These are phyloP conservation scores for Prunus dulcis DNA, from an alignment of 306 rosid genomes.

Conservation along the genomic window DNA sequence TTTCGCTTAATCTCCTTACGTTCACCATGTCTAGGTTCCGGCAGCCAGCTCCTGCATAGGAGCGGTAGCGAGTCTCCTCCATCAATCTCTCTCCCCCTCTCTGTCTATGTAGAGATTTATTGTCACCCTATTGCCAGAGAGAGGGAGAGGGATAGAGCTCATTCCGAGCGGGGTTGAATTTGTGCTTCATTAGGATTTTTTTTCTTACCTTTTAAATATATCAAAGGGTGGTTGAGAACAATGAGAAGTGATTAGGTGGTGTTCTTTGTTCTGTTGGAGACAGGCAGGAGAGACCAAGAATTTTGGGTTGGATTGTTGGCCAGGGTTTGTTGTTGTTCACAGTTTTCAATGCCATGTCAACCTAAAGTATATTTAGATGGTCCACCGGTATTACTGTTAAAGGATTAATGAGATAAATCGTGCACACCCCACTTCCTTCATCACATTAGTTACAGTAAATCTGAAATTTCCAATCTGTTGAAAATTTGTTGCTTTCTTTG, in stretches of 20 bases:
- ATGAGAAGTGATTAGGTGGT: slow-evolving; percentile 5
- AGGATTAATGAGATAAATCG: background rate
- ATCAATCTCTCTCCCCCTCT: slow-evolving; percentile 22
- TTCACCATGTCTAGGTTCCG: slow-evolving; percentile 10
- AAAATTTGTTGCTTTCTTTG: background rate
- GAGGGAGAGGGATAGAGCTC: slow-evolving; percentile 18
- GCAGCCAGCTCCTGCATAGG: background rate
- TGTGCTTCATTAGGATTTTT: background rate
- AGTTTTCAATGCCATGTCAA: background rate
- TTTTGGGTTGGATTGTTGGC: background rate
- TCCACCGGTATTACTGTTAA: background rate
- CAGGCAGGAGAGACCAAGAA: background rate
- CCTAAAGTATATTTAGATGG: background rate
- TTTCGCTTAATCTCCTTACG: slow-evolving; percentile 19
- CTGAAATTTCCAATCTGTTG: background rate
- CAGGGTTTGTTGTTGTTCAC: background rate
- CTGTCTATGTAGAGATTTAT: background rate
- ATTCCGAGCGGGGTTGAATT: background rate
- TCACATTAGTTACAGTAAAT: background rate
- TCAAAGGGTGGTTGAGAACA: slow-evolving; percentile 18
- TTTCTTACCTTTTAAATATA: background rate
- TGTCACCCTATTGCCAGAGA: background rate
- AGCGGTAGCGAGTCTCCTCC: slow-evolving; percentile 20
- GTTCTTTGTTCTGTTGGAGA: background rate
- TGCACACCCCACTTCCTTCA: background rate